Base-by-base conservation (phyloP, 129 eudicot species). In the Arctium lappa region DNA sequence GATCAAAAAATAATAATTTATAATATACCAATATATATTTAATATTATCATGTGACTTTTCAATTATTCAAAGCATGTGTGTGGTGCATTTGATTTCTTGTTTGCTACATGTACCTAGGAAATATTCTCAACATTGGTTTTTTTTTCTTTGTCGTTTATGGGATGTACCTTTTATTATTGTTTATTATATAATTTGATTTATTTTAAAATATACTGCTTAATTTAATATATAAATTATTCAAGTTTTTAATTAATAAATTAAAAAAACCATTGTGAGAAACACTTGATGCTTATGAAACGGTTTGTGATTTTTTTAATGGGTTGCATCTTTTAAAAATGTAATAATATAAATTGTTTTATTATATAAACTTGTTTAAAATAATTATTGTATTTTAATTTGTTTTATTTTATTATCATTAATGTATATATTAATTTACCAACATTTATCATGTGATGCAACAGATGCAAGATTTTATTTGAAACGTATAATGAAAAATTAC, bases 141-240 rank as follows among this genome's bases (percentile, higher is more conserved):
- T 56, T 56, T 40, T 16, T 31, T 50, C 3, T 77, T 83, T 83
- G 86, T 78, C 83, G 79, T 83, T n/a, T 77, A 53, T 77, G 11
- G 79, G 27, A 83, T 70, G 27, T 22, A 18, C 44, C 69, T 73
- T 60, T 22, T 56, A 4, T 56, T 56, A 56, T 56, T 56, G 8
- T 56, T 56, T 56, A 53, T 50, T 36, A 6, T 37, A 2, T 22
- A 11, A 66, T 12, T 66, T 46, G 4, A 42, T 79, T 12, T 40
- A 29, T 69, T 68, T 16, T 68, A 31, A 65, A 31, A 4, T 60
- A 18, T 4, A 60, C n/a, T 60, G 29, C 13, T 60, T 16, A 60
- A 60, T 6, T 16, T 60, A 60, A 50, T 13, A 15, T 53, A 53
- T 53, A 53, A 16, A 4, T 15, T 53, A 15, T 13, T 13, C 15